Evolutionary conservation across 1,139 yeast genomes (phyloP).

Genomic region (Pneumocystis wakefieldiae): DNA sequence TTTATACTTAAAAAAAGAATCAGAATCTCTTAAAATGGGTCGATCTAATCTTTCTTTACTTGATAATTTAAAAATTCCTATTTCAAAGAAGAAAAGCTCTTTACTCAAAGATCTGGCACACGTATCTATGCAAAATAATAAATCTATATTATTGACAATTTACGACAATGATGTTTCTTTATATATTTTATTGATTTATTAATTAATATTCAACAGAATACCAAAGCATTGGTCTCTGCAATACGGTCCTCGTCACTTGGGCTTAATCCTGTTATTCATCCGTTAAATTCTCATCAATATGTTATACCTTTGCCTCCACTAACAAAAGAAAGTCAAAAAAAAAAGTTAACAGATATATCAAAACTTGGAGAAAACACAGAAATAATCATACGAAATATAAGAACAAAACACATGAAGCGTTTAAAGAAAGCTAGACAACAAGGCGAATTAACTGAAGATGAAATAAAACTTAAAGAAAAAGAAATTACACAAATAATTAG

Average conservation of each 20-base stretch:
- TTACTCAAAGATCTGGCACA: not conserved
- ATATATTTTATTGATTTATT: not conserved
- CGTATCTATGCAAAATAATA: not conserved
- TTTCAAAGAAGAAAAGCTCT: not conserved
- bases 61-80: not conserved
- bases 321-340: not conserved
- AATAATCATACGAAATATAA: not conserved
- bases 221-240: not conserved
- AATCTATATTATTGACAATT: not conserved
- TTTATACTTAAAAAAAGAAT: not conserved
- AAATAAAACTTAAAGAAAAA: not conserved
- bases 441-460: not conserved
- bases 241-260: not conserved
- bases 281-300: not conserved
- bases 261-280: not conserved
- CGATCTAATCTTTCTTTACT: not conserved
- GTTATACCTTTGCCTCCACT: not conserved
- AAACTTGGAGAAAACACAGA: not conserved
- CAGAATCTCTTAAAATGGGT: not conserved
- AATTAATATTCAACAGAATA: not conserved
- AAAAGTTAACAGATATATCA: not conserved
- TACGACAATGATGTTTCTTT: not conserved
- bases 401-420: not conserved
- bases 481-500: not conserved
- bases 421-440: not conserved